phyloP scores from a whole-genome alignment of 768 basidiomycete species.

The Boletus fagicola region DNA sequence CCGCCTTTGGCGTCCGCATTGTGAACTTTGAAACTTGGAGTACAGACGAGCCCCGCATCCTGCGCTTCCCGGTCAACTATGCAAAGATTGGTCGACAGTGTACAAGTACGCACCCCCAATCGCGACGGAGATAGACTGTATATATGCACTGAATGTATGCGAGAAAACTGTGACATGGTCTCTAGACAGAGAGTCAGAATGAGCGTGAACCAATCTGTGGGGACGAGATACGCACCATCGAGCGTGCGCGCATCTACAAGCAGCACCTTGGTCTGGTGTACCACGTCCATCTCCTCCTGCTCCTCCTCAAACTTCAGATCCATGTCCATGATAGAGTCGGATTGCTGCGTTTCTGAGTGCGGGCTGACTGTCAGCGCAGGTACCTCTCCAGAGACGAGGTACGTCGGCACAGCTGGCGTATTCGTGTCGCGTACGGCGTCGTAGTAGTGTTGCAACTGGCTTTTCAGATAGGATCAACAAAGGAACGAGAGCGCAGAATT shows the following conservation, averaged over 20 bases:
- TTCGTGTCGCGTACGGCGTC: constrained; percentile 39
- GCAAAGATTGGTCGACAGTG: not conserved
- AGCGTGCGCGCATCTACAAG: constrained; percentile 65
- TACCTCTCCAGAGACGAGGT: constrained; percentile 62
- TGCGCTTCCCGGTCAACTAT: constrained; percentile 18
- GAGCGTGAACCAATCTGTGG: no score
- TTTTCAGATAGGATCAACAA: constrained; percentile 26
- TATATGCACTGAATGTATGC: constrained; percentile 57
- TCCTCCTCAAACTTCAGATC: constrained; percentile 43
- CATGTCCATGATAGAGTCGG: constrained; percentile 26
- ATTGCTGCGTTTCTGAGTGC: not conserved
- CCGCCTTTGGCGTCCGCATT: constrained; percentile 32
- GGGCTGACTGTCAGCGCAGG: constrained; percentile 17
- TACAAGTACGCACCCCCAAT: constrained; percentile 39
- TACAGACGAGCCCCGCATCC: constrained; percentile 46
- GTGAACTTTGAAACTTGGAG: constrained; percentile 32
- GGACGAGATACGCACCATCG: constrained; percentile 46
- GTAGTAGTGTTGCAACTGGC: constrained; percentile 64
- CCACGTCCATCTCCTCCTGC: constrained; percentile 40
- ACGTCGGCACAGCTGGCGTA: constrained; percentile 52
- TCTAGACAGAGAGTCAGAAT: constrained; percentile 33
- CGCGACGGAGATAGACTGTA: constrained; percentile 71
- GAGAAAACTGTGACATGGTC: constrained; percentile 50
- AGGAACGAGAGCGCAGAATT: not conserved
- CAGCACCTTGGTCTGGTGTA: constrained; percentile 48